Conservation (phyloP, 352 stramenopile genomes). For the Phytopythium helicoides region DNA sequence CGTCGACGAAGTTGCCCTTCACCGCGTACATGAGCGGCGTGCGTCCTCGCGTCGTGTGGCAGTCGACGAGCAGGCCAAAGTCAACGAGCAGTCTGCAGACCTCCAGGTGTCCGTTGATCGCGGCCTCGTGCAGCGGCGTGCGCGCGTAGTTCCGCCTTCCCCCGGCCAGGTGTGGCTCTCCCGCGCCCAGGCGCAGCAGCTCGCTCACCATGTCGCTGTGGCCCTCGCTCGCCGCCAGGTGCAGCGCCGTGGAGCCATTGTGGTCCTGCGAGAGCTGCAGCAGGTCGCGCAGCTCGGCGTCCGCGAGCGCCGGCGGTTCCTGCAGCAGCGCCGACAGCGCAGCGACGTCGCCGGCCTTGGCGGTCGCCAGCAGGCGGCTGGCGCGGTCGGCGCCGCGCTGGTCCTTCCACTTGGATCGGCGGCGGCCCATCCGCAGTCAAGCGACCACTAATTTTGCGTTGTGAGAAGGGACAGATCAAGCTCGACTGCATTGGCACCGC, state of each 20-base stretch:
- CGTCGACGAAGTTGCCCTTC: constrained; percentile 55
- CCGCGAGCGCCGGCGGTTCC: constrained; percentile 2
- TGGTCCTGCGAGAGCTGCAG: constrained; percentile 69
- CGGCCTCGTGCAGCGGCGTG: constrained; percentile 73
- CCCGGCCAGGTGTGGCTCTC: constrained; percentile 58
- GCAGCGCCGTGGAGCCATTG: constrained; percentile 58
- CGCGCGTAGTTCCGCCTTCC: constrained; percentile 63
- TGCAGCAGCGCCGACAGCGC: constrained; percentile 30
- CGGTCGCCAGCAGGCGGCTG: constrained; percentile 43
- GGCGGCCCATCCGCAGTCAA: constrained; percentile 41
- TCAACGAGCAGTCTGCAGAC: constrained; percentile 50
- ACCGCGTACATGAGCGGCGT: constrained; percentile 79
- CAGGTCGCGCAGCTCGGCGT: constrained; percentile 27
- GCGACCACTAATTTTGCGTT: background rate
- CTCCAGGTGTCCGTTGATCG: constrained; percentile 55
- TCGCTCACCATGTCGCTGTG: constrained; percentile 38
- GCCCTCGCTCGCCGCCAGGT: constrained; percentile 62
- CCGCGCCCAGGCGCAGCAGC: constrained; percentile 45
- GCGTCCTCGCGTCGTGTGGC: constrained; percentile 70
- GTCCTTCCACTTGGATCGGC: constrained; percentile 75
- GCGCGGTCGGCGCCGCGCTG: constrained; percentile 23
- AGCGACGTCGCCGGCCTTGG: constrained; percentile 39
- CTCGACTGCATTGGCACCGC: too few relatives aligned
- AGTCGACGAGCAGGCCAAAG: constrained; percentile 65
- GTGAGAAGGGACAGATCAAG: background rate